These are phyloP conservation scores for Rutidosis leptorrhynchoides DNA, from an alignment of 129 eudicot species.

Conservation along the genomic window DNA sequence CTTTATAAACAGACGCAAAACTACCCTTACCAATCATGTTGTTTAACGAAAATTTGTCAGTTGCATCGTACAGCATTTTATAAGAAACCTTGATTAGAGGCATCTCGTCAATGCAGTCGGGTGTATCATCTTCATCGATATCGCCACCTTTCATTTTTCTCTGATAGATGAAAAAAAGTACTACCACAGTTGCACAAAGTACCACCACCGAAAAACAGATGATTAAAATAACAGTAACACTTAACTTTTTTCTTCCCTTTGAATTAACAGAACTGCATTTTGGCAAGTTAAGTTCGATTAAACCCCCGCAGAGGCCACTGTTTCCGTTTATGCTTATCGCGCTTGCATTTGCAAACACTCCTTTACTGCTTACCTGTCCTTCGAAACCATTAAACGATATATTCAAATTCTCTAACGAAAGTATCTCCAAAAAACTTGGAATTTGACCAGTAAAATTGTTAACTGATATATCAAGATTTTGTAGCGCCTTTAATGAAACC, in stretches of 20 bases:
- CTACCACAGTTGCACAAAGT: not conserved
- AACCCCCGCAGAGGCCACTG: slow-evolving; percentile 33
- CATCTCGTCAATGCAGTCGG: not conserved
- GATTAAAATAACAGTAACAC: not conserved
- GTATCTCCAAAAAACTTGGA: slow-evolving; percentile 12
- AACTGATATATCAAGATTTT: slow-evolving; percentile 26
- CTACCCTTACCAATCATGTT: slow-evolving; percentile 36
- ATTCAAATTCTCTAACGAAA: slow-evolving; percentile 20
- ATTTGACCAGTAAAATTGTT: slow-evolving; percentile 37
- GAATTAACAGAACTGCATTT: slow-evolving; percentile 20
- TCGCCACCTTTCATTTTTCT: not conserved
- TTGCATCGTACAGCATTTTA: slow-evolving; percentile 17
- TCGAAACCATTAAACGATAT: slow-evolving; percentile 33
- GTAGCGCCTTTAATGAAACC: slow-evolving; percentile 19
- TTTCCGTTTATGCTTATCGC: slow-evolving; percentile 29
- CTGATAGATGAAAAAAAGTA: not conserved
- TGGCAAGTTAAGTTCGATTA: slow-evolving; percentile 20
- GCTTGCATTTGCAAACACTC: slow-evolving; percentile 32
- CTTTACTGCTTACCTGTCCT: slow-evolving; percentile 31
- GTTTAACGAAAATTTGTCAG: slow-evolving; percentile 27
- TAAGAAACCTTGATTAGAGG: slow-evolving; percentile 14
- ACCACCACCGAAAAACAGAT: not conserved
- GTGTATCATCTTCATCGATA: not conserved
- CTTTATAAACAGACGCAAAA: slow-evolving; percentile 33
- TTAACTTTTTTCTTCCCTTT: not conserved